Evolutionary conservation across 306 rosid genomes (phyloP), one percentile per base, ranked within the genome.

Genomic region (Dalbergia oliveri): DNA sequence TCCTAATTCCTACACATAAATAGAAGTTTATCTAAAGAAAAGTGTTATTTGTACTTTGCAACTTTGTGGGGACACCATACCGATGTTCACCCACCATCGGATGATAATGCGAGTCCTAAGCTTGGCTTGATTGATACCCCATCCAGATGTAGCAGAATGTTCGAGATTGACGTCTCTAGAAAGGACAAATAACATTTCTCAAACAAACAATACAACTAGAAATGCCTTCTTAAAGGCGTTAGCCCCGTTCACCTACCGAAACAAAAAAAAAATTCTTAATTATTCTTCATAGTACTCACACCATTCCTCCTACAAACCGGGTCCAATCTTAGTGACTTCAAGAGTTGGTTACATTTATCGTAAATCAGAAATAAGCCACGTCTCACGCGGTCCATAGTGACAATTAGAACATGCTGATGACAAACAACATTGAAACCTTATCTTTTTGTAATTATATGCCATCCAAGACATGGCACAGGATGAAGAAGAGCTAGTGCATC

Each of bases 271-370:
- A n/a, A n/a, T n/a, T n/a, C n/a, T n/a, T n/a, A n/a, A n/a, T n/a
- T n/a, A n/a, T n/a, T n/a, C n/a, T n/a, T n/a, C n/a, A n/a, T n/a
- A n/a, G n/a, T n/a, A n/a, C n/a, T n/a, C n/a, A n/a, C n/a, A n/a
- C n/a, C n/a, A n/a, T n/a, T n/a, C 75, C 58, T 19, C 58, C 75
- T 69, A 84, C 75, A 79, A 74, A 64, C 56, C 71, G 64, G 3
- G 66, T 50, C 56, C 39, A 84, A 60, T 75, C 35, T 60, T 71
- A 44, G 39, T 69, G 77, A 76, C 61, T 44, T 4, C 56, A 57
- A 37, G 49, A 63, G 63, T 34, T 64, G 66, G 34, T 68, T 63
- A 76, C 45, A 54, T 44, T 62, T 39, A 16, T 64, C 10, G 12
- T 50, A 63, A 81, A 57, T 43, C 1, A 26, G 31, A 26, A 26